phyloP scores from a whole-genome alignment of 352 stramenopile genomes.

The Thraustochytrium striatum region DNA sequence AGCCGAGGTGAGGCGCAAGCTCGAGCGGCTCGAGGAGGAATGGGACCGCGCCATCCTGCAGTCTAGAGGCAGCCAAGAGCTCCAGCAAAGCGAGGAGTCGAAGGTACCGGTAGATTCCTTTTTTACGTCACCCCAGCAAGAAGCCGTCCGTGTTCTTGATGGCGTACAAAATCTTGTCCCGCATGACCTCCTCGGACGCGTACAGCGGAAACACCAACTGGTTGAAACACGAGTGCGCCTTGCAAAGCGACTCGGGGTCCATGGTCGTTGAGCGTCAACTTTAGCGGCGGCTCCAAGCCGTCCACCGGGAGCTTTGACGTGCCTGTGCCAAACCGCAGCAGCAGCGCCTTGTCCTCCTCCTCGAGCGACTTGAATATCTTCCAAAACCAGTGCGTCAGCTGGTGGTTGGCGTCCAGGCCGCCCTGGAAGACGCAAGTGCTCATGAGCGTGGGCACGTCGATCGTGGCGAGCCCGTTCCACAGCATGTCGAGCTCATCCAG shows the following conservation, averaged over 20 bases:
- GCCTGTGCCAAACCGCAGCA: slow-evolving; percentile 86
- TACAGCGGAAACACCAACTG: slow-evolving; percentile 97
- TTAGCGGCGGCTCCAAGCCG: slow-evolving; percentile 87
- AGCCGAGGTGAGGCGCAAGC: too few relatives aligned
- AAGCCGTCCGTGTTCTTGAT: slow-evolving; percentile 84
- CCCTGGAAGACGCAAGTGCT: slow-evolving; percentile 79
- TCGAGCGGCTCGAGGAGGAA: too few relatives aligned
- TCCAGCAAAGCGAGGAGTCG: too few relatives aligned
- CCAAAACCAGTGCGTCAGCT: slow-evolving; percentile 88
- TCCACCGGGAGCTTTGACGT: slow-evolving; percentile 89
- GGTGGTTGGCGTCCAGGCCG: slow-evolving; percentile 68
- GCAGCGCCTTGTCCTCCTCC: slow-evolving; percentile 80
- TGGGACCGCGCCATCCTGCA: too few relatives aligned
- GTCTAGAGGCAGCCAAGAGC: too few relatives aligned
- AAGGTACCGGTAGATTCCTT: too few relatives aligned
- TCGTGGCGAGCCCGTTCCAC: slow-evolving; percentile 81
- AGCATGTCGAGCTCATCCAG: slow-evolving; percentile 85
- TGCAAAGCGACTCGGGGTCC: slow-evolving; percentile 74
- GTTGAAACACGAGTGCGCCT: slow-evolving; percentile 99
- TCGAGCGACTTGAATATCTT: slow-evolving; percentile 79
- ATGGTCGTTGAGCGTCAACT: slow-evolving; percentile 80
- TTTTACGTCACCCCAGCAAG: slow-evolving; percentile 60
- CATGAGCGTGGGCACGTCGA: slow-evolving; percentile 87
- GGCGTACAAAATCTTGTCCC: slow-evolving; percentile 90
- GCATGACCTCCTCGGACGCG: slow-evolving; percentile 91